Percentiles rank a stretch among this genome's conserved stretches.
Conservation (phyloP, 2,329 filamentous ascomycete genomes). For the Aureobasidium sp. region DNA sequence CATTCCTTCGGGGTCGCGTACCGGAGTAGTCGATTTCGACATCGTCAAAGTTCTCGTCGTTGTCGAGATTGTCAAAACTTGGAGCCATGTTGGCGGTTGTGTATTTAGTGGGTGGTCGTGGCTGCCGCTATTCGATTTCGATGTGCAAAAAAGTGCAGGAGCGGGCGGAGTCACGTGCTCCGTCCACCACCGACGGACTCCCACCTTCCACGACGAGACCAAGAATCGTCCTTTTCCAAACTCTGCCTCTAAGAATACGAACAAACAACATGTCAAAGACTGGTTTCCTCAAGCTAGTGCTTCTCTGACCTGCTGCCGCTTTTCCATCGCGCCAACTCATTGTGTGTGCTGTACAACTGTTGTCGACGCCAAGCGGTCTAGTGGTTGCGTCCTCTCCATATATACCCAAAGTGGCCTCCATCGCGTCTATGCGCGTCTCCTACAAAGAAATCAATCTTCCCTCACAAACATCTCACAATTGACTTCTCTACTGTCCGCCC, state of each 20-base stretch:
- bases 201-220: not conserved
- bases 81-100: constrained; percentile 64
- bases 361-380: not conserved
- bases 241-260: not conserved
- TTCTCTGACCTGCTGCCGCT: not conserved
- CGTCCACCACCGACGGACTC: not conserved
- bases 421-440: constrained; percentile 7
- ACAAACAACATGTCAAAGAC: constrained; percentile 3
- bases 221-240: not conserved
- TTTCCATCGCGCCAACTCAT: not conserved
- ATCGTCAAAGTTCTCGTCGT: constrained; percentile 83
- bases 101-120: not conserved
- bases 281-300: not conserved
- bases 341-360: not conserved
- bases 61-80: constrained; percentile 79
- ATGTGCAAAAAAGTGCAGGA: constrained; percentile 5
- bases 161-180: not conserved
- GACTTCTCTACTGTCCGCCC: not conserved
- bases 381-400: not conserved
- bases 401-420: constrained; percentile 6
- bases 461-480: constrained; percentile 4
- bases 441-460: not conserved
- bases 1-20: constrained; percentile 22
- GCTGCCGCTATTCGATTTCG: constrained; percentile 1
- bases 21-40: constrained; percentile 87